phyloP scores from a whole-genome alignment of 2,329 filamentous ascomycete genomes.

The Podosphaera xanthii region DNA sequence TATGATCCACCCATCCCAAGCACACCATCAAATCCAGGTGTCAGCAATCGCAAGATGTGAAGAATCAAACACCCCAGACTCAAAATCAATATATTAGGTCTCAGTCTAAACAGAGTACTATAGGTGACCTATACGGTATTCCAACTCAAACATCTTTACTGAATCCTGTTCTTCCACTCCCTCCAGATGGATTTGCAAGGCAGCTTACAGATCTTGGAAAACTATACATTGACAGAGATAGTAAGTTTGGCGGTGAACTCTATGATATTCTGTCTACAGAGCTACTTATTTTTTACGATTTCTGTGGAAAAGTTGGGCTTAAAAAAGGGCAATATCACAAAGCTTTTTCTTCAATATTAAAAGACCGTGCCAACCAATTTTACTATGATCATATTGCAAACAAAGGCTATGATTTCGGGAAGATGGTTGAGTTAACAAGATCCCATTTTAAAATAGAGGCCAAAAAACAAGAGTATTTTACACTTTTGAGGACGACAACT shows the following conservation, averaged over 20 bases:
- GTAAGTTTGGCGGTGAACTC: not conserved
- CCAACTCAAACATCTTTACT: not conserved
- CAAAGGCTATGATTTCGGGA: not conserved
- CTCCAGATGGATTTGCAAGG: not conserved
- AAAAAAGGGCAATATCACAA: not conserved
- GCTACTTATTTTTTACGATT: not conserved
- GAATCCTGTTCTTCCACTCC: not conserved
- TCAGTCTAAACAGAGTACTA: not conserved
- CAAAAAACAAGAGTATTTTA: constrained; percentile 1
- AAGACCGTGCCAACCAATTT: not conserved
- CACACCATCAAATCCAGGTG: not conserved
- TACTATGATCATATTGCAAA: not conserved
- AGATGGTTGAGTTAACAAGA: not conserved
- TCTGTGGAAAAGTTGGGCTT: not conserved
- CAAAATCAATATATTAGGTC: not conserved
- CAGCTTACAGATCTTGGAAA: not conserved
- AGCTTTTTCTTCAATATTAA: not conserved
- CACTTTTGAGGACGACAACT: not conserved
- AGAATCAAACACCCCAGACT: not conserved
- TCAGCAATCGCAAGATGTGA: not conserved
- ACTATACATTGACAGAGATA: not conserved
- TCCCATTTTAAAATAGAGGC: not conserved
- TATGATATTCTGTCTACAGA: not conserved
- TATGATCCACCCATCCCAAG: not conserved
- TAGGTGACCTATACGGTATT: not conserved